Evolutionary conservation across 306 rosid genomes (phyloP).

Genomic region (Potentilla sterilis): DNA sequence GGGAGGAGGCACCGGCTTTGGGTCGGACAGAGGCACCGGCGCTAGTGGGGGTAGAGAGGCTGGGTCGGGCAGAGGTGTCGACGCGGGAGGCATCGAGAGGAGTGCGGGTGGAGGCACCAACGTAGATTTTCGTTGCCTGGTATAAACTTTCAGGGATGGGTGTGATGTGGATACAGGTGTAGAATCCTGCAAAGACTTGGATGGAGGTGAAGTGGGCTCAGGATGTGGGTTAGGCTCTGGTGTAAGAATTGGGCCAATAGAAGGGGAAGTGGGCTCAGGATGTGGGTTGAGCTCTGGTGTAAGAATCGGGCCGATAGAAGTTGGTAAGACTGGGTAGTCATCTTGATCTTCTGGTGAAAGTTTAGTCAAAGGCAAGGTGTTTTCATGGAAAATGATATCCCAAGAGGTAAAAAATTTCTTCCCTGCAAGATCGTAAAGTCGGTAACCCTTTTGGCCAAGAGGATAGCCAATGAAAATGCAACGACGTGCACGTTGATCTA

Average conservation of each 20-base stretch:
- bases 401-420: too few relatives aligned
- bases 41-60: too few relatives aligned
- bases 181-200: not conserved
- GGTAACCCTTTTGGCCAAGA: not conserved
- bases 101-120: too few relatives aligned
- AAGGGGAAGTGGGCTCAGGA: too few relatives aligned
- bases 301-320: not conserved
- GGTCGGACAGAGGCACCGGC: too few relatives aligned
- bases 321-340: not conserved
- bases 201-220: not conserved
- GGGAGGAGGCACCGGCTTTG: too few relatives aligned
- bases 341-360: not conserved
- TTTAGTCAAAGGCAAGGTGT: not conserved
- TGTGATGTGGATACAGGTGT: not conserved
- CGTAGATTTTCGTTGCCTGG: too few relatives aligned
- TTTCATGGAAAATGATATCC: not conserved
- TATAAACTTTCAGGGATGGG: too few relatives aligned
- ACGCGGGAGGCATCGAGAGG: too few relatives aligned
- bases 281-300: too few relatives aligned
- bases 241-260: too few relatives aligned
- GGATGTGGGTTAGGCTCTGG: not conserved
- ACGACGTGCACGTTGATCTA: not conserved
- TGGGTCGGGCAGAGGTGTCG: too few relatives aligned
- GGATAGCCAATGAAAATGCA: constrained; percentile 2
- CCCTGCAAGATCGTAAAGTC: not conserved